phyloP scores from a whole-genome alignment of 176 grass and related monocot species.

The Carex parvula region DNA sequence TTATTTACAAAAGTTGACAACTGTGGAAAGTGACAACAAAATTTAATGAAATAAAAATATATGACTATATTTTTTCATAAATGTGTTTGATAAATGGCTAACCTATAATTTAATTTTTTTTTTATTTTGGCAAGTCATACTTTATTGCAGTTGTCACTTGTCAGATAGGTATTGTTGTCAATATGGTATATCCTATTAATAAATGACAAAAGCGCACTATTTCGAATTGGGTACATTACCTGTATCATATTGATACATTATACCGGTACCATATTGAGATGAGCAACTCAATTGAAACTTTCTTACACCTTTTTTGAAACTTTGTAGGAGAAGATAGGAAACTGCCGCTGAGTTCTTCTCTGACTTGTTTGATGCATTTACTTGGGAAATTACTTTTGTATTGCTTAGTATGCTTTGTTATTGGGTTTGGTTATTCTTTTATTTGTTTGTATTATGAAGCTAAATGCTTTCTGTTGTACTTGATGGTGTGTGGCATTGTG shows the following conservation, averaged over 20 bases:
- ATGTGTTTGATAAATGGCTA: neutral
- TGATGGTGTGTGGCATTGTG: neutral
- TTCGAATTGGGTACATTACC: neutral
- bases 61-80: neutral
- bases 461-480: constrained; percentile 13
- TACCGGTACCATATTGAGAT: neutral
- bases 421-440: constrained; percentile 24
- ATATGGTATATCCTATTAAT: neutral
- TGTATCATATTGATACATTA: neutral
- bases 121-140: neutral
- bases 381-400: neutral
- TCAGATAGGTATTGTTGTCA: neutral
- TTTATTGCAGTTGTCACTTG: neutral
- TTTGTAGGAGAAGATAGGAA: constrained; percentile 25
- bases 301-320: neutral
- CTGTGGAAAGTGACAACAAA: neutral
- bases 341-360: neutral
- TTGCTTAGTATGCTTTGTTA: neutral
- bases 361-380: neutral
- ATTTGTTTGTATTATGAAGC: constrained; percentile 24
- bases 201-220: neutral
- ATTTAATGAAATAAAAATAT: neutral
- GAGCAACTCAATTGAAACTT: neutral
- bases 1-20: neutral
- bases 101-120: neutral